phyloP scores from a whole-genome alignment of 805 yeast genomes.

The Kregervanrija delftensis region DNA sequence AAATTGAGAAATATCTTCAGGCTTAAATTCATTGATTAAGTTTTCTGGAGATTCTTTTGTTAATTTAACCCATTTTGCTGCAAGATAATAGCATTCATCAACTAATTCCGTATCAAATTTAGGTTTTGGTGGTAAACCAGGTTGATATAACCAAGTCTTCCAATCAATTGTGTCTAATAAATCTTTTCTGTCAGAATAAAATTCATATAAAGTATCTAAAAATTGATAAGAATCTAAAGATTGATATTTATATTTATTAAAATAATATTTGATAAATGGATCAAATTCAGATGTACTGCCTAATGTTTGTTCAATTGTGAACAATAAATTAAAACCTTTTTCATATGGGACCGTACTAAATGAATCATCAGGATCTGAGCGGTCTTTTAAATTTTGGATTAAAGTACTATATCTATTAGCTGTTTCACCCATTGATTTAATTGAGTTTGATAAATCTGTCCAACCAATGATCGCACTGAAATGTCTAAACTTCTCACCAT shows the following conservation, averaged over 20 bases:
- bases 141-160: conserved; percentile 73
- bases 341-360: conserved; percentile 87
- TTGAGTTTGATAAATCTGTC: conserved; percentile 67
- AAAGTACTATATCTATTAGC: conserved; percentile 51
- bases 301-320: conserved; percentile 60
- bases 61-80: conserved; percentile 53
- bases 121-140: conserved; percentile 89
- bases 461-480: conserved; percentile 84
- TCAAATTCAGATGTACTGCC: conserved; percentile 75
- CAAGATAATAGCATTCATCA: conserved; percentile 60
- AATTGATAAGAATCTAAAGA: conserved; percentile 81
- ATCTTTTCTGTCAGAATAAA: conserved; percentile 35
- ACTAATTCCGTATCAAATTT: conserved; percentile 73
- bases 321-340: conserved; percentile 77
- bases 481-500: conserved; percentile 73
- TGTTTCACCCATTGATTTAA: conserved; percentile 54
- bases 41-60: conserved; percentile 24
- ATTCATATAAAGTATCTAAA: conserved; percentile 66
- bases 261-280: conserved; percentile 74
- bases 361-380: conserved; percentile 82
- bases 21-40: conserved; percentile 32
- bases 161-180: conserved; percentile 71
- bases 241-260: conserved; percentile 56
- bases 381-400: conserved; percentile 63
- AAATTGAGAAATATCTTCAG: conserved; percentile 48